Conservation (phyloP, 805 yeast genomes). For the Kodamaea kaohsiungensis region DNA sequence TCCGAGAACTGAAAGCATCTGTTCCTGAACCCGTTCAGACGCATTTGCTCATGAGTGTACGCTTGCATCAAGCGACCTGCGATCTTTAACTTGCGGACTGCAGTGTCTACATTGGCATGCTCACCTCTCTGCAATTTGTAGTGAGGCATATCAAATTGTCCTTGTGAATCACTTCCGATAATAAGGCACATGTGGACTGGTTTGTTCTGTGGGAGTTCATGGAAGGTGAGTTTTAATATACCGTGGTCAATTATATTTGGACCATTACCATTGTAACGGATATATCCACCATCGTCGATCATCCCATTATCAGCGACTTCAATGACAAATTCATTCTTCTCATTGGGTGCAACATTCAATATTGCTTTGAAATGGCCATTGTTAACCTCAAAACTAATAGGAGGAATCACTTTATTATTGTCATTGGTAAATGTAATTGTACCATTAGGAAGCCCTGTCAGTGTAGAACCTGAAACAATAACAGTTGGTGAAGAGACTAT, state of each 20-base stretch:
- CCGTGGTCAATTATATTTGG: constrained; percentile 26
- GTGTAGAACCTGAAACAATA: constrained; percentile 34
- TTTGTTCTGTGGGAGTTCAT: constrained; percentile 61
- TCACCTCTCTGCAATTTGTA: constrained; percentile 50
- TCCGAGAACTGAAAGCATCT: constrained; percentile 77
- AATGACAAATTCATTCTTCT: constrained; percentile 40
- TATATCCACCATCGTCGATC: constrained; percentile 29
- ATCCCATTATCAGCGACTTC: constrained; percentile 46
- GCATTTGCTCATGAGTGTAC: constrained; percentile 87
- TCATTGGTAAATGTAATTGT: constrained; percentile 35
- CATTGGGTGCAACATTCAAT: constrained; percentile 69
- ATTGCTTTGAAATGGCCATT: constrained; percentile 73
- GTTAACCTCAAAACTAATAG: constrained; percentile 68
- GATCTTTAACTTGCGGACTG: constrained; percentile 70
- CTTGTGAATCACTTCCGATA: constrained; percentile 74
- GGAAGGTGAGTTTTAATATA: constrained; percentile 24
- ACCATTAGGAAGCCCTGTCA: constrained; percentile 21
- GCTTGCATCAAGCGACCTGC: constrained; percentile 91
- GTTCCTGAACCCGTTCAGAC: constrained; percentile 72
- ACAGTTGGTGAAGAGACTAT: constrained; percentile 43
- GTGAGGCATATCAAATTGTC: constrained; percentile 67
- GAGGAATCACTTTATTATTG: constrained; percentile 53
- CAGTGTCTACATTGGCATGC: constrained; percentile 67
- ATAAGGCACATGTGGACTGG: constrained; percentile 82
- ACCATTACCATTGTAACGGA: constrained; percentile 15